Evolutionary conservation across 345 rosid genomes (phyloP).

Genomic region (Citrus hindsii): DNA sequence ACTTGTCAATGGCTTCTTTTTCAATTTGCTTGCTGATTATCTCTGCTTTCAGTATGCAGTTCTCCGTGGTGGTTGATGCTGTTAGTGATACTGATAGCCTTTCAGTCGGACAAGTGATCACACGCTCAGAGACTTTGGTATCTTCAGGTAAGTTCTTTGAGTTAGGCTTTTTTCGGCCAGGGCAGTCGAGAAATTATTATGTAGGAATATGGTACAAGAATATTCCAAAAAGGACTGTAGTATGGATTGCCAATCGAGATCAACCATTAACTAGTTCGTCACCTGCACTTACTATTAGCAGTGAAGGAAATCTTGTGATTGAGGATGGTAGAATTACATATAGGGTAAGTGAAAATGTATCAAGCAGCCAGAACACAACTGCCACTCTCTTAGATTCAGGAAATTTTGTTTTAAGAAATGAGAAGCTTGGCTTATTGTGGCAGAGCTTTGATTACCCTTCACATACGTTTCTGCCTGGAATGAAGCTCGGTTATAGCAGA

Average conservation of each 20-base stretch:
- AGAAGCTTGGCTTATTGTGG: constrained; percentile 7
- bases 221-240: not conserved
- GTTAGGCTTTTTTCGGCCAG: constrained; percentile 1
- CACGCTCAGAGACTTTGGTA: not conserved
- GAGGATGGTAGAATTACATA: constrained; percentile 2
- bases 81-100: not conserved
- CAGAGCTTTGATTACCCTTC: constrained; percentile 21
- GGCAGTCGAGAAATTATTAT: not conserved
- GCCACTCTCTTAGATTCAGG: constrained; percentile 20
- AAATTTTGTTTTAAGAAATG: constrained; percentile 27
- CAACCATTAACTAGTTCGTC: not conserved
- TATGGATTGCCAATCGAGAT: constrained; percentile 11
- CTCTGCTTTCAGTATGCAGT: not conserved
- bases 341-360: not conserved
- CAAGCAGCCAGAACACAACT: not conserved
- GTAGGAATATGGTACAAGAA: constrained; percentile 19
- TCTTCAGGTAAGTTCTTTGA: constrained; percentile 12
- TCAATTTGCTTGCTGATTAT: not conserved
- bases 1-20: not conserved
- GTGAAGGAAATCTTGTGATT: constrained; percentile 9
- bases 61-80: not conserved
- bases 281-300: not conserved
- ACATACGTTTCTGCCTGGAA: constrained; percentile 15
- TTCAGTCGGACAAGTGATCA: constrained; percentile 3
- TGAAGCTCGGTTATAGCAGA: constrained; percentile 10